A percentile compares a stretch with the other conserved stretches of the same genome.
Evolutionary conservation across 2,329 filamentous ascomycete species (phyloP).

Genomic region (Esteya vermicola): DNA sequence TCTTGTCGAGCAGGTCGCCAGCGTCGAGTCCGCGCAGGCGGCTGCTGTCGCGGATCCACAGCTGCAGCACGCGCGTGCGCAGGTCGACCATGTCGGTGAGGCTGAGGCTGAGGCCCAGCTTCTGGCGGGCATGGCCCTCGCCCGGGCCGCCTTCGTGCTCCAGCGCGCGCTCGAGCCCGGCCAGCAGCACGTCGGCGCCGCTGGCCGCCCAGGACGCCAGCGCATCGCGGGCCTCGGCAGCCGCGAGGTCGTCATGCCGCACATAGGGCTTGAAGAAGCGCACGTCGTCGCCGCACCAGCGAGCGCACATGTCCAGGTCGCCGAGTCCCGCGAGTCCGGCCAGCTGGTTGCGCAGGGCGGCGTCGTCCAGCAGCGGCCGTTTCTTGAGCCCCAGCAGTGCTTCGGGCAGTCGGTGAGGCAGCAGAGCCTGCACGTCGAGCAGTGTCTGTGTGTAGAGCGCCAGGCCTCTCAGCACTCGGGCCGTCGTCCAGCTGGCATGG

Average conservation of each 20-base stretch:
- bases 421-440: conserved; percentile 50
- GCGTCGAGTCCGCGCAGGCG: conserved; percentile 53
- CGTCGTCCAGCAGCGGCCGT: conserved; percentile 57
- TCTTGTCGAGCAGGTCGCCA: conserved; percentile 49
- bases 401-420: conserved; percentile 58
- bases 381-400: conserved; percentile 55
- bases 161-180: conserved; percentile 48
- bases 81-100: conserved; percentile 38
- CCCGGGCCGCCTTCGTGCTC: conserved; percentile 8
- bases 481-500: conserved; percentile 2
- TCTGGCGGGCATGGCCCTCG: no score
- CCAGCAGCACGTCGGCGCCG: conserved; percentile 43
- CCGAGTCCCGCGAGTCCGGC: no score
- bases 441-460: conserved; percentile 65
- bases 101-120: no score
- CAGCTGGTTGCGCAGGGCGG: conserved; percentile 46
- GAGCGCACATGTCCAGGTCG: conserved; percentile 61
- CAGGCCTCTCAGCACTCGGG: conserved; percentile 48
- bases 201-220: conserved; percentile 25
- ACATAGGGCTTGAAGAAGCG: conserved; percentile 79
- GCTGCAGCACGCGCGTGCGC: conserved; percentile 50
- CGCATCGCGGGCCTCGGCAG: conserved; percentile 42
- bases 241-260: conserved; percentile 61
- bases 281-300: conserved; percentile 73
- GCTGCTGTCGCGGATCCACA: conserved; percentile 59